A percentile compares a stretch with the other conserved stretches of the same genome.
Evolutionary conservation across 768 basidiomycete genomes (phyloP).

Genomic region (Collybiopsis confluens): DNA sequence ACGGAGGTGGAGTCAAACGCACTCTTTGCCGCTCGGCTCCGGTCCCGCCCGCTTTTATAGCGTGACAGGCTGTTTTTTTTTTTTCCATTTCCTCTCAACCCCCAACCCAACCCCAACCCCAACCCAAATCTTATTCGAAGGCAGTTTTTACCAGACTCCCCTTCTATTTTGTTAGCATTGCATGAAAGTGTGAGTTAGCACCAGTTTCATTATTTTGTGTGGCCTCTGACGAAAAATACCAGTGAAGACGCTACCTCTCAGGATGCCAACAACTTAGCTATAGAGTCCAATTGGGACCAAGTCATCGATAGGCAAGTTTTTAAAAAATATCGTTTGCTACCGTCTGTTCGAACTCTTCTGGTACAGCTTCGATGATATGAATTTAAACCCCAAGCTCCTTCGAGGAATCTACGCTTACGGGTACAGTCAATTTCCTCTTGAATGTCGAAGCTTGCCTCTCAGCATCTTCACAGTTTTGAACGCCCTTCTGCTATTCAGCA

Average conservation of each 20-base stretch:
- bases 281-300: slow-evolving; percentile 81
- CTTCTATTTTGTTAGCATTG: slow-evolving; percentile 9
- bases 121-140: neutral
- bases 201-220: neutral
- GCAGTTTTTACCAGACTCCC: slow-evolving; percentile 12
- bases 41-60: neutral
- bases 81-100: neutral
- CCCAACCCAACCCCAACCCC: neutral
- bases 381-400: slow-evolving; percentile 73
- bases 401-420: slow-evolving; percentile 83
- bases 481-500: slow-evolving; percentile 78
- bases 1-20: too few relatives aligned
- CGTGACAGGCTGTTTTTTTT: neutral
- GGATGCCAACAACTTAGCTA: slow-evolving; percentile 46
- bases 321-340: neutral
- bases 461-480: slow-evolving; percentile 53
- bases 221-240: slow-evolving; percentile 30
- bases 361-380: slow-evolving; percentile 75
- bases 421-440: slow-evolving; percentile 17
- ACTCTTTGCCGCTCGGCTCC: too few relatives aligned
- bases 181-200: slow-evolving; percentile 9
- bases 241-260: slow-evolving; percentile 56
- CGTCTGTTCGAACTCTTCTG: slow-evolving; percentile 4
- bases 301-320: slow-evolving; percentile 65
- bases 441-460: neutral